Base-by-base conservation (phyloP, 805 yeast species). In the Metschnikowia gelsemii region DNA sequence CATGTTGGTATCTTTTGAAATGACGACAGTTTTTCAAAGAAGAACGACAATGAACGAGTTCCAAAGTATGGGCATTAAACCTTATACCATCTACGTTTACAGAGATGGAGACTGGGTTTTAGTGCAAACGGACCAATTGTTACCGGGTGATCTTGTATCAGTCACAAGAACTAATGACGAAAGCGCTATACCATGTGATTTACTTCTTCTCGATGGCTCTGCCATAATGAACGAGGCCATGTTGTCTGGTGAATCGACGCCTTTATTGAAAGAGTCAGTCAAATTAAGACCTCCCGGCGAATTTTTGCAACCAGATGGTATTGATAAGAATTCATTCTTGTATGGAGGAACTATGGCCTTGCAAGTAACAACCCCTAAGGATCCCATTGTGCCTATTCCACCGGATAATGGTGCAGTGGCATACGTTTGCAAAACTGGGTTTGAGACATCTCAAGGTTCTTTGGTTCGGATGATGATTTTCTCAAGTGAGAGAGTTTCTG, bases 161-260 rank as follows among this genome's bases (percentile, higher is more conserved):
- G 72, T 90, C 34, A 78, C 85, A 7, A 84, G 99, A 71, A 86
- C 96, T 5, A 82, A 74, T 40, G 99, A 91, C 37, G 98, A 88
- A 42, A 78, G 84, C 49, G 96, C 98, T 1, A 69, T 93, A 40
- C 97, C 99, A 13, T 93, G 99, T 71, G 99, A 93, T 64, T 66
- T 93, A 66, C 65, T 93, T 26, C 72, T 93, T 33, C 64, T 87
- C 38, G 90, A 84, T 55, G 99, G 99, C 38, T 76, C 96, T 14
- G 93, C 95, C 51, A 93, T 93, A 59, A 95, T 93, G 33, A 93
- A 93, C 61, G 99, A 93, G 73, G 99, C 99, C 18, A 93, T 93
- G 99, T 80, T 93, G 42, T 87, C 96, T 4, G 99, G 99, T 63
- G 99, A 93, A 70, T 89, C 97, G 5, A 93, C 99, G 32, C 99